These are phyloP conservation scores for Fraxinus dipetala DNA, from an alignment of 305 asterid species.

Conservation along the genomic window DNA sequence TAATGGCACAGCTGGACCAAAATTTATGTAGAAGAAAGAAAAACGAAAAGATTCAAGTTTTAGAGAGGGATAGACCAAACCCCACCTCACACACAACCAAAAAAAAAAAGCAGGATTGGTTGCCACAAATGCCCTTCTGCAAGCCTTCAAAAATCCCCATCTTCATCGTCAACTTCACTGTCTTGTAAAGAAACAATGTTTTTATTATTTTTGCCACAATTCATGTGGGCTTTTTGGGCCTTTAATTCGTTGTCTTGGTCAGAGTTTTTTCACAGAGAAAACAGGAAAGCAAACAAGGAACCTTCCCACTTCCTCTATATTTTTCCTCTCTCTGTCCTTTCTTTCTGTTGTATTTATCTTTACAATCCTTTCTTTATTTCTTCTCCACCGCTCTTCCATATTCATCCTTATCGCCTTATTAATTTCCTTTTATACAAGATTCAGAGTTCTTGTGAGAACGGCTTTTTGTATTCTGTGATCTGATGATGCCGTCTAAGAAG, in stretches of 20 bases:
- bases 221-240: slow-evolving; percentile 77
- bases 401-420: slow-evolving; percentile 33
- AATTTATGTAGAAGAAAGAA: not conserved
- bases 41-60: not conserved
- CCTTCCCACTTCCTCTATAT: slow-evolving; percentile 42
- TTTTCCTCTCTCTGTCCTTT: slow-evolving; percentile 37
- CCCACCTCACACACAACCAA: slow-evolving; percentile 38
- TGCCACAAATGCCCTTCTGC: slow-evolving; percentile 88
- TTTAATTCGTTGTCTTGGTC: slow-evolving; percentile 58
- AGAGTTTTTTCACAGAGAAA: slow-evolving; percentile 68
- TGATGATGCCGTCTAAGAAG: slow-evolving; percentile 58
- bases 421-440: slow-evolving; percentile 34
- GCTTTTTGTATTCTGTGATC: slow-evolving; percentile 37
- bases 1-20: slow-evolving; percentile 5
- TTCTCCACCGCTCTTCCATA: slow-evolving; percentile 31
- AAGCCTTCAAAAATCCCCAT: slow-evolving; percentile 55
- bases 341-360: slow-evolving; percentile 27
- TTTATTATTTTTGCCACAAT: slow-evolving; percentile 35
- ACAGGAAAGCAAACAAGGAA: slow-evolving; percentile 62
- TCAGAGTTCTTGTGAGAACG: slow-evolving; percentile 25
- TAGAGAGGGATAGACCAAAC: slow-evolving; percentile 28
- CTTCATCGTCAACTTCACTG: slow-evolving; percentile 63
- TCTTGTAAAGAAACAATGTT: slow-evolving; percentile 44
- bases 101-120: slow-evolving; percentile 32
- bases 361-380: slow-evolving; percentile 41